phyloP scores from a whole-genome alignment of 164 flowering plant species.

The Piper betle region DNA sequence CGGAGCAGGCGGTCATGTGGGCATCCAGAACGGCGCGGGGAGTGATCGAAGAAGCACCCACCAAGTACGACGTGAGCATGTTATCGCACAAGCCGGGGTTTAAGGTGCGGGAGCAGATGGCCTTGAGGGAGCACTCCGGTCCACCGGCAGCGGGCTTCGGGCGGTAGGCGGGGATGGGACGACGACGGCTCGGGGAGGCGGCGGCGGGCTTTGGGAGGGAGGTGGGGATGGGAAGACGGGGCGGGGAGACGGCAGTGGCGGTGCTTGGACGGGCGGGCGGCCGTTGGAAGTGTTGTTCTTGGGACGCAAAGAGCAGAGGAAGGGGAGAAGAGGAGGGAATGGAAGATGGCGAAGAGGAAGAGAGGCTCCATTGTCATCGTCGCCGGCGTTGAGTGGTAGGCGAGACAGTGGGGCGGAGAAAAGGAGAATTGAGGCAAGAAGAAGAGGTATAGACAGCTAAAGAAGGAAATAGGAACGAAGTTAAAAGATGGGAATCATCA shows the following conservation, averaged over 20 bases:
- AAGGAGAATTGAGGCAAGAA: neutral
- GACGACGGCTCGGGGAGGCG: neutral
- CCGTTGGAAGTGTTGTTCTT: neutral
- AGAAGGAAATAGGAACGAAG: neutral
- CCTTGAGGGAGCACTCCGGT: slow-evolving; percentile 2
- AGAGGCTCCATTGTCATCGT: slow-evolving; percentile 8
- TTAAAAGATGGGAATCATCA: neutral
- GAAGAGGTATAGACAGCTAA: neutral
- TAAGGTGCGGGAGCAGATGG: slow-evolving; percentile 16
- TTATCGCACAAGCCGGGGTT: slow-evolving; percentile 15
- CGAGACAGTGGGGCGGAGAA: neutral
- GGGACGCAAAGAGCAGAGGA: slow-evolving; percentile 12
- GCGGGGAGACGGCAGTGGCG: neutral
- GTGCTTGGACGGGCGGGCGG: neutral
- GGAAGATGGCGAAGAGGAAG: slow-evolving; percentile 2
- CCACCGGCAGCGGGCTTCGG: too few species aligned
- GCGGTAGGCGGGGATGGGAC: neutral
- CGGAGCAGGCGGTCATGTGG: slow-evolving; percentile 10
- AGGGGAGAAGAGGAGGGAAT: slow-evolving; percentile 6
- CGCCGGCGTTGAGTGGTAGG: neutral
- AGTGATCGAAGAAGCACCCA: slow-evolving; percentile 1
- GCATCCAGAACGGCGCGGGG: slow-evolving; percentile 6
- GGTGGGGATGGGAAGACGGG: slow-evolving; percentile 2
- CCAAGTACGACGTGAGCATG: slow-evolving; percentile 11
- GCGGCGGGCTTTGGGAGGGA: neutral